These are phyloP conservation scores for Fusarium sp. DNA, from an alignment of 2,329 filamentous ascomycete species.

Conservation along the genomic window DNA sequence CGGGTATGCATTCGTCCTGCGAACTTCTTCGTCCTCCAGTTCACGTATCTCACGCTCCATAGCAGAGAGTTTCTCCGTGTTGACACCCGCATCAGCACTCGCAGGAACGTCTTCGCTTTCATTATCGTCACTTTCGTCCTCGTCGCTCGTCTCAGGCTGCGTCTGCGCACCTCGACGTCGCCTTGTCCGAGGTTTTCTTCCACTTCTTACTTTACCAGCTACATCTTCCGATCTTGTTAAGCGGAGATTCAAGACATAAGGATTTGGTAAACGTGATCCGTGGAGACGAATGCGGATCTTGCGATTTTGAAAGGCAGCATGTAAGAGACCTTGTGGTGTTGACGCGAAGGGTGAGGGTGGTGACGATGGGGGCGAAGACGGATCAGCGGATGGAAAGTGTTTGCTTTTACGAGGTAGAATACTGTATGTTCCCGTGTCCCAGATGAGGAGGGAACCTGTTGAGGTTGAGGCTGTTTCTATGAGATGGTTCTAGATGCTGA, in stretches of 20 bases:
- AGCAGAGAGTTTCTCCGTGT: conserved; percentile 48
- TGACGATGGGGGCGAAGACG: conserved; percentile 41
- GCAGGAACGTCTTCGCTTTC: conserved; percentile 40
- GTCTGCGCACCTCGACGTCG: conserved; percentile 19
- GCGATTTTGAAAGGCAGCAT: conserved; percentile 65
- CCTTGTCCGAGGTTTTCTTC: conserved; percentile 14
- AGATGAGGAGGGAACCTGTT: conserved; percentile 73
- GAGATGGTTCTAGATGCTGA: conserved; percentile 66
- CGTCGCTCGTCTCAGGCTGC: conserved; percentile 48
- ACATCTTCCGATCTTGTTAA: conserved; percentile 63
- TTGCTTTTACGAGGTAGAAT: conserved; percentile 63
- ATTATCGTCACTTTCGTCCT: conserved; percentile 32
- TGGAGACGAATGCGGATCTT: conserved; percentile 71
- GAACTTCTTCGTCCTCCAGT: conserved; percentile 67
- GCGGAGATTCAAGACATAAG: conserved; percentile 70
- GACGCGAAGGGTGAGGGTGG: conserved; percentile 34
- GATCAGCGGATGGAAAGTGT: conserved; percentile 52
- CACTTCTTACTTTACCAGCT: conserved; percentile 49
- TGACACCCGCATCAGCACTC: conserved; percentile 28
- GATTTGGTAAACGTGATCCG: conserved; percentile 66
- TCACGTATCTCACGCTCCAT: conserved; percentile 61
- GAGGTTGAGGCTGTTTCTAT: conserved; percentile 69
- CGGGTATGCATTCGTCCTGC: conserved; percentile 74
- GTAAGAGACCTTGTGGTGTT: conserved; percentile 64
- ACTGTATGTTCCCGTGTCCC: conserved; percentile 73